Base-by-base conservation (phyloP, 768 basidiomycete species). In the Agaricus bisporus region DNA sequence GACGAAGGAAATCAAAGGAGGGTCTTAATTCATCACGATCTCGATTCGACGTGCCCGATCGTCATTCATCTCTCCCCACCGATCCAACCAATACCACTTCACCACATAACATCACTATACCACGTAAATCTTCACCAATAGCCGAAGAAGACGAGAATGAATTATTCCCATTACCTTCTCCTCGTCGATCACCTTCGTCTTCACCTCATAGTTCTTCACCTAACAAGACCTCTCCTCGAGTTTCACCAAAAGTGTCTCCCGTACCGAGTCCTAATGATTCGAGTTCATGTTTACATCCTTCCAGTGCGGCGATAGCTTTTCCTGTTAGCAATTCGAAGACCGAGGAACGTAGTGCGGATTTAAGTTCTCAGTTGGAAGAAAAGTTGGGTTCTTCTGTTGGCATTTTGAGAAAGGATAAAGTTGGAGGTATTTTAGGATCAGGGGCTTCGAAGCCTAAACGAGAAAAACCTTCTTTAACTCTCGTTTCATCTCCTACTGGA, bases 121-220 rank as follows among this genome's bases (percentile, higher is more conserved):
- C 41, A 4, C 29, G 53, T 4, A 54, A 54, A 42, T 60, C 70
- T 7, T 73, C 71, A 4, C 71, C 74, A 1, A 76, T 76, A 41
- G 73, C 75, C 45, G 81, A 82, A 60, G 82, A 81, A 49, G 77
- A 80, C 56, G 80, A 78, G 29, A 75, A 81, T 48, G 81, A 82
- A 56, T 71, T 74, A 11, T 75, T 79, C 50, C 62, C 84, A 1
- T 83, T 85, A 18, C 83, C 83, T 8, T 79, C 81, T 2, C 82
- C 82, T 6, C 70, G 75, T 41, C 76, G 83, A 8, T 73, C 78
- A 0, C 82, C 83, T 0, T 29, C 38, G 1, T 29, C 38, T 10
- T 17, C 38, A 17, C 41, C 49, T 2, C 10, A 10, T 6, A 14
- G 48, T 14, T 41, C 38, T 20, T 41, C 48, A 14, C 35, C 49